phyloP scores from a whole-genome alignment of 345 rosid genomes.

The Pugionium cornutum region DNA sequence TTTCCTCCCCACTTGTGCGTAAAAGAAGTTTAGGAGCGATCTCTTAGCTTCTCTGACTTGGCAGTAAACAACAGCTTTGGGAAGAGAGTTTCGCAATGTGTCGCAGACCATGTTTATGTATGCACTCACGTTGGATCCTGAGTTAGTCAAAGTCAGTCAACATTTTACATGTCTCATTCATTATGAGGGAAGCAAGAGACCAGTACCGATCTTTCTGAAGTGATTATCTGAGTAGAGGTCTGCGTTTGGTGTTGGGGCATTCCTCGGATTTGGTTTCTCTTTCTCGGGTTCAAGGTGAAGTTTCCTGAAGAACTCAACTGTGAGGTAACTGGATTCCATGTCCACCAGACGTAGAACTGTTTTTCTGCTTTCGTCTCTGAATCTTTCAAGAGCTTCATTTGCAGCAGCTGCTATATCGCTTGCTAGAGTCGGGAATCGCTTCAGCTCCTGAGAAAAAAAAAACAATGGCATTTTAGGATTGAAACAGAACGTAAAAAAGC shows the following conservation, averaged over 20 bases:
- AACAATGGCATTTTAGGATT: not conserved
- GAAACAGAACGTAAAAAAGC: slow-evolving; percentile 5
- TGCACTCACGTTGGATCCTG: slow-evolving; percentile 91
- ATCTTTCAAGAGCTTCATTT: slow-evolving; percentile 86
- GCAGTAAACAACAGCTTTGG: slow-evolving; percentile 95
- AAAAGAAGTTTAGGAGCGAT: slow-evolving; percentile 81
- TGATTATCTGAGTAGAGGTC: slow-evolving; percentile 77
- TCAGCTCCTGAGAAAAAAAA: slow-evolving; percentile 65
- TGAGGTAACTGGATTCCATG: slow-evolving; percentile 96
- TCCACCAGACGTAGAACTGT: slow-evolving; percentile 87
- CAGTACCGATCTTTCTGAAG: slow-evolving; percentile 81
- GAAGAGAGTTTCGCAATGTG: slow-evolving; percentile 82
- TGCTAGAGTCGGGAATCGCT: slow-evolving; percentile 87
- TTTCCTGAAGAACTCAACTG: slow-evolving; percentile 96
- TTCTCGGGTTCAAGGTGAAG: slow-evolving; percentile 86
- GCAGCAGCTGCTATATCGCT: slow-evolving; percentile 94
- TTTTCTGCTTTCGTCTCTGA: slow-evolving; percentile 90
- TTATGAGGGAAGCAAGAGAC: slow-evolving; percentile 1
- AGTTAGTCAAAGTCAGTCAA: slow-evolving; percentile 17
- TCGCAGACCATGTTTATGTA: slow-evolving; percentile 94
- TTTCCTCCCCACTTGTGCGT: slow-evolving; percentile 82
- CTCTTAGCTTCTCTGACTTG: slow-evolving; percentile 96
- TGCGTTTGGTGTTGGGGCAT: slow-evolving; percentile 49
- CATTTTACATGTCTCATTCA: slow-evolving; percentile 16
- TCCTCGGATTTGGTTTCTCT: slow-evolving; percentile 48